Base-by-base conservation (phyloP, 768 basidiomycete species). In the Suillus tomentosus region DNA sequence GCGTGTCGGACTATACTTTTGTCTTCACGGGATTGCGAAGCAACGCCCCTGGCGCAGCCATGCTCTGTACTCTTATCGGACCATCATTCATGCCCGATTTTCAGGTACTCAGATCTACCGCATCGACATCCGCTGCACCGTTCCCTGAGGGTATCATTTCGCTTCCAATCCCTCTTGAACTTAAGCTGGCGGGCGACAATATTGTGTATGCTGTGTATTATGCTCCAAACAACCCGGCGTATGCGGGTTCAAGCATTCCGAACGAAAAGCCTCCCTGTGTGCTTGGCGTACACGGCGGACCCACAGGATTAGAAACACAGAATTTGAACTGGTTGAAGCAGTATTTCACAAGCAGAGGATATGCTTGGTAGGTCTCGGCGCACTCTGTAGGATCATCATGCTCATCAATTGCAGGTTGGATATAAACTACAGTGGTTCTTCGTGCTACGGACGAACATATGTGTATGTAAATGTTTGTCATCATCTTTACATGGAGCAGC, bases 401-500 rank as follows among this genome's bases (percentile, higher is more conserved):
- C 40, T 58, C 3, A 58, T 19, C 24, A 13, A 42, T 42, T 13
- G 17, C n/a, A 58, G 57, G 57, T 68, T 90, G 42, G 89, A 90
- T 61, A 90, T 94, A 50, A 89, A 94, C 68, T 89, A 92, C 65
- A 83, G 90, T 2, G 93, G 92, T 0, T 90, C 89, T 0, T 85
- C 85, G 5, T 87, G 91, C 0, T 92, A 88, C 69, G 92, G 92
- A 0, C 82, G 89, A 5, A 76, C 79, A 51, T 94, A 91, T 71
- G 84, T 83, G 80, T 80, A 63, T 62, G 79, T 24, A 43, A 10
- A 27, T 40, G 19, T 56, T 64, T 11, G 1, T 17, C 53, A 13
- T 24, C 67, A 62, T 58, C 87, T 86, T 88, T 15, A 71, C 88
- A 27, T 87, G 90, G 73, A 87, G 88, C n/a, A 78, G 81, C 0